Base-by-base conservation (phyloP, 2,329 filamentous ascomycete genomes). In the Didymosphaeria variabile region DNA sequence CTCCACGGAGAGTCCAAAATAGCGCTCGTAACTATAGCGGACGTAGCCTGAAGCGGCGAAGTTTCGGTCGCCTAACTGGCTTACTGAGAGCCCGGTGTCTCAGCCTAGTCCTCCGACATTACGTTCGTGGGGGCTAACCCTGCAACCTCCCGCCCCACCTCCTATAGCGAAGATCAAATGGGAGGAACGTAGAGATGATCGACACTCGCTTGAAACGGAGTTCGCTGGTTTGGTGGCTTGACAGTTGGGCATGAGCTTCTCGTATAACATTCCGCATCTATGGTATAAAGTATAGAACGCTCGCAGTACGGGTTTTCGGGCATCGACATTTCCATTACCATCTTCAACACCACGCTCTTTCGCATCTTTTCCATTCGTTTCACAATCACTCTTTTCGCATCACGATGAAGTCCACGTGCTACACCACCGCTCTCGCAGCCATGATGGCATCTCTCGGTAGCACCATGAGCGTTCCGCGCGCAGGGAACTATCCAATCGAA, bases 351-450 rank as follows among this genome's bases (percentile, higher is more conserved):
- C 12, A 13, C 34, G 13, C 12, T 15, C 6, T 31, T 34, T 19
- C 19, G 29, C 34, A 29, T 26, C 21, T 8, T 53, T 19, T n/a
- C 36, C 1, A 23, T 23, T 40, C 9, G n/a, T 8, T 50, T 47
- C n/a, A 12, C 19, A 47, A 19, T 31, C 45, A 31, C 38, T 58
- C 34, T 21, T 58, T 53, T 47, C n/a, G n/a, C 19, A 29, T 57
- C 23, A 56, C 5, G n/a, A 65, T 65, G 63, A 65, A 56, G 52
- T 61, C 40, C 49, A 34, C 56, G 10, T 42, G 59, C 26, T 58
- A 58, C 17, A 44, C 58, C 2, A 49, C 56, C 23, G 58, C 63
- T n/a, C 32, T 65, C 1, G 63, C 55, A 21, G 63, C 52, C 5
- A 58, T 59, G 36, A 19, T 55, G 9, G 51, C 52, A 17, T 56